Evolutionary conservation across 2,329 filamentous ascomycete genomes (phyloP).

Genomic region (Epichloe uncinata): DNA sequence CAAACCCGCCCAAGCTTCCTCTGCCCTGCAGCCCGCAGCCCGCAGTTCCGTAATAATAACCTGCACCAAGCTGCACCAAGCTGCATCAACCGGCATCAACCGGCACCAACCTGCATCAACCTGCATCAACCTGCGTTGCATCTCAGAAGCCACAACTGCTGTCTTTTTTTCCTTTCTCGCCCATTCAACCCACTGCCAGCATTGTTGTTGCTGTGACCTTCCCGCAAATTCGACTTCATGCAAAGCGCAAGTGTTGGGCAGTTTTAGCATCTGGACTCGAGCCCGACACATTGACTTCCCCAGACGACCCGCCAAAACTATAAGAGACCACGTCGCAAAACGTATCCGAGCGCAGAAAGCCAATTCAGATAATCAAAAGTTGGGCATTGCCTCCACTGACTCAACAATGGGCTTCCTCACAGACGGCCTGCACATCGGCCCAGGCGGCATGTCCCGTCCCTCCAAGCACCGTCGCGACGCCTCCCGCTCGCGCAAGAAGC

Average conservation of each 20-base stretch:
- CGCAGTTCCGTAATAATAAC: not conserved
- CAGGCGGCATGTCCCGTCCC: conserved; percentile 16
- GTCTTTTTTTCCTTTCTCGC: not conserved
- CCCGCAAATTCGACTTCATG: not conserved
- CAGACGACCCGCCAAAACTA: no score
- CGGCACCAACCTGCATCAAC: not conserved
- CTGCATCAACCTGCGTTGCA: not conserved
- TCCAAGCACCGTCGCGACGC: conserved; percentile 15
- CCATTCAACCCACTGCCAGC: not conserved
- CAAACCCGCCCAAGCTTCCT: not conserved
- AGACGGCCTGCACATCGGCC: conserved; percentile 8
- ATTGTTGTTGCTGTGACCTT: no score
- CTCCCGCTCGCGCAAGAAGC: conserved; percentile 21
- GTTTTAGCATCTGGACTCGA: not conserved
- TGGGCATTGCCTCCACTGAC: no score
- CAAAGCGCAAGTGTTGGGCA: not conserved
- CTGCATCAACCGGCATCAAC: not conserved
- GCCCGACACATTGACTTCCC: not conserved
- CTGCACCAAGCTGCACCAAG: not conserved
- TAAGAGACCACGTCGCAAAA: no score
- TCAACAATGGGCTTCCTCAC: conserved; percentile 21
- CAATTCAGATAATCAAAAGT: no score
- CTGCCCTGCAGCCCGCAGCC: not conserved
- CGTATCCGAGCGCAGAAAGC: no score
- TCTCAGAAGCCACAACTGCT: not conserved